phyloP scores from a whole-genome alignment of 306 rosid species.

The Quercus mongolica region DNA sequence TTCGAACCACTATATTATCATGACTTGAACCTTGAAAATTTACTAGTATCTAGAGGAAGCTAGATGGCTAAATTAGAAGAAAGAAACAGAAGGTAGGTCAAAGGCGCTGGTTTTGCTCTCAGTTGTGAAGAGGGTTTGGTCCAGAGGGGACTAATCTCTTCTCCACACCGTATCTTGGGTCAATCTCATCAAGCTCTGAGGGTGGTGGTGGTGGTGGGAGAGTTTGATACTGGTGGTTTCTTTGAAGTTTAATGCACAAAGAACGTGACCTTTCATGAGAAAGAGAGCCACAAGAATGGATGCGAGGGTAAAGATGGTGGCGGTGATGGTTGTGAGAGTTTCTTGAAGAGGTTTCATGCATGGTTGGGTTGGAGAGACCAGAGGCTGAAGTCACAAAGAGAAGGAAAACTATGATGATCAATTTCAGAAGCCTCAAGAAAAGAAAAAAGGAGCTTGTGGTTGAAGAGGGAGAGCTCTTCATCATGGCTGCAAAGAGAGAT shows the following conservation, averaged over 20 bases:
- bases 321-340: background rate
- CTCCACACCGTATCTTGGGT: slow-evolving; percentile 74
- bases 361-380: slow-evolving; percentile 1
- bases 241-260: slow-evolving; percentile 57
- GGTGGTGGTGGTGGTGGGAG: slow-evolving; percentile 4
- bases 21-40: background rate
- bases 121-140: slow-evolving; percentile 98
- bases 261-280: slow-evolving; percentile 54
- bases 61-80: background rate
- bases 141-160: slow-evolving; percentile 92
- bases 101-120: slow-evolving; percentile 15
- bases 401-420: slow-evolving; percentile 11
- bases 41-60: background rate
- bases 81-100: slow-evolving; percentile 3
- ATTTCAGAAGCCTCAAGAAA: background rate
- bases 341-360: slow-evolving; percentile 20
- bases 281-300: slow-evolving; percentile 49
- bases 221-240: slow-evolving; percentile 18
- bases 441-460: background rate
- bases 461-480: slow-evolving; percentile 62
- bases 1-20: too few species aligned
- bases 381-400: slow-evolving; percentile 16
- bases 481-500: slow-evolving; percentile 42
- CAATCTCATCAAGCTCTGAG: slow-evolving; percentile 31
- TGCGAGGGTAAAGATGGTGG: slow-evolving; percentile 1